Percentiles rank a stretch among this genome's conserved stretches.
phyloP scores from a whole-genome alignment of 75 land plant genomes.

The Larix kaempferi region DNA sequence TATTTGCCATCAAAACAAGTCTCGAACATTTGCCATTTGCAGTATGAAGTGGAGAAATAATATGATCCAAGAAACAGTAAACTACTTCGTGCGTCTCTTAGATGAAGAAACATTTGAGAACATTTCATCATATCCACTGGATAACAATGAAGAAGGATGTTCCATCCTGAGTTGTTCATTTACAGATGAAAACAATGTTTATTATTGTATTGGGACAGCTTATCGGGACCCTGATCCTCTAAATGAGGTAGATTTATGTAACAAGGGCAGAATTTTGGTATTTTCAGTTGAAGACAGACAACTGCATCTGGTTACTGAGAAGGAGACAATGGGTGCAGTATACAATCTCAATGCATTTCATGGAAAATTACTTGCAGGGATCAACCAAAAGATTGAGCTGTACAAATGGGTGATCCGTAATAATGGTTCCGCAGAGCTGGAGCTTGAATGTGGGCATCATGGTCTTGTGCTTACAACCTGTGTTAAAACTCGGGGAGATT shows the following conservation, averaged over 20 bases:
- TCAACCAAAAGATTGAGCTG: constrained; percentile 43
- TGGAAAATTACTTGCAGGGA: constrained; percentile 47
- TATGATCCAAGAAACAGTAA: constrained; percentile 29
- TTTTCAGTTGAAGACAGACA: constrained; percentile 21
- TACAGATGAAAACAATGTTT: constrained; percentile 38
- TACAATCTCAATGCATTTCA: constrained; percentile 47
- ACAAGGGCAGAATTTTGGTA: constrained; percentile 20
- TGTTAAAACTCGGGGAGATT: constrained; percentile 44
- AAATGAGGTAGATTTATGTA: constrained; percentile 38
- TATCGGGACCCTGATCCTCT: constrained; percentile 18
- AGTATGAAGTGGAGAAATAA: constrained; percentile 24
- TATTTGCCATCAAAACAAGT: constrained; percentile 36
- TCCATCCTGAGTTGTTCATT: constrained; percentile 47
- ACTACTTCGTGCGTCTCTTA: constrained; percentile 29
- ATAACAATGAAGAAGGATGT: constrained; percentile 42
- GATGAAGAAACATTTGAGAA: constrained; percentile 50
- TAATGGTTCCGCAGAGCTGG: constrained; percentile 38
- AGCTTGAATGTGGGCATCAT: constrained; percentile 44
- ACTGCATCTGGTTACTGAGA: constrained; percentile 39
- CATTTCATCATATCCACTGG: constrained; percentile 28
- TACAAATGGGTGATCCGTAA: constrained; percentile 44
- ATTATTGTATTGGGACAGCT: constrained; percentile 48
- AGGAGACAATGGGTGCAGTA: constrained; percentile 44
- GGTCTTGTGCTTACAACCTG: constrained; percentile 38
- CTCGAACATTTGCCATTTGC: constrained; percentile 42